These are phyloP conservation scores for Microdochium trichocladiopsis DNA, from an alignment of 2,329 filamentous ascomycete genomes.

Conservation along the genomic window DNA sequence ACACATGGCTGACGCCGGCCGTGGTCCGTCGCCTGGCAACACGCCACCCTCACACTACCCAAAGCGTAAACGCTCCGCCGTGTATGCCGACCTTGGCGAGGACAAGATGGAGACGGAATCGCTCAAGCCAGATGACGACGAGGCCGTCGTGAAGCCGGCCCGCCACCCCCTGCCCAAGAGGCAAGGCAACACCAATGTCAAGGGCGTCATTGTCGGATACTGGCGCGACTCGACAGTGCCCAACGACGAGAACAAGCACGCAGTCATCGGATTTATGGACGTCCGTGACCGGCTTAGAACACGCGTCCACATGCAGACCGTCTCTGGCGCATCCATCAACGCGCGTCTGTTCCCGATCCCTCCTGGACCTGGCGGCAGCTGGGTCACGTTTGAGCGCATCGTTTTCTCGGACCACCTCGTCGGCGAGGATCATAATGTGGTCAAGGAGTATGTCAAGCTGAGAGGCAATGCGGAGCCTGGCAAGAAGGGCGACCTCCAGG, in stretches of 20 bases:
- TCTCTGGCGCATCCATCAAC: slow-evolving; percentile 38
- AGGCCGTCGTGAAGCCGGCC: slow-evolving; percentile 8
- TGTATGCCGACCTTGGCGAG: slow-evolving; percentile 42
- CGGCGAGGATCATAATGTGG: slow-evolving; percentile 45
- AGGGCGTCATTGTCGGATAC: slow-evolving; percentile 46
- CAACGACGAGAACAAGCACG: slow-evolving; percentile 42
- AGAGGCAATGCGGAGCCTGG: slow-evolving; percentile 34
- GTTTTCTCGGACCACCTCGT: slow-evolving; percentile 51
- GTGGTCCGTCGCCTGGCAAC: slow-evolving; percentile 20
- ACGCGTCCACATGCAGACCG: slow-evolving; percentile 44
- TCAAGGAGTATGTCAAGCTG: slow-evolving; percentile 57
- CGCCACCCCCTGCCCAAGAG: slow-evolving; percentile 16
- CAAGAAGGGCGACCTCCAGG: slow-evolving; percentile 29
- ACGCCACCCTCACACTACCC: slow-evolving; percentile 29
- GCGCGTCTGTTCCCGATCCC: slow-evolving; percentile 38
- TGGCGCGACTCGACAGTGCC: slow-evolving; percentile 53
- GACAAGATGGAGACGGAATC: slow-evolving; percentile 33
- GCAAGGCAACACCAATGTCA: slow-evolving; percentile 23
- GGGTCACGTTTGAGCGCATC: slow-evolving; percentile 56
- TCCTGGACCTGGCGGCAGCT: slow-evolving; percentile 53
- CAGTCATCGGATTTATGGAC: slow-evolving; percentile 57
- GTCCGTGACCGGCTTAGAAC: slow-evolving; percentile 53
- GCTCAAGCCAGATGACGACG: slow-evolving; percentile 21
- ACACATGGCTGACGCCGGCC: slow-evolving; percentile 33
- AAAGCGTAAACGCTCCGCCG: slow-evolving; percentile 48